These are phyloP conservation scores for Echinochloa phyllopogon DNA, from an alignment of 176 grass and related monocot genomes.

Conservation along the genomic window DNA sequence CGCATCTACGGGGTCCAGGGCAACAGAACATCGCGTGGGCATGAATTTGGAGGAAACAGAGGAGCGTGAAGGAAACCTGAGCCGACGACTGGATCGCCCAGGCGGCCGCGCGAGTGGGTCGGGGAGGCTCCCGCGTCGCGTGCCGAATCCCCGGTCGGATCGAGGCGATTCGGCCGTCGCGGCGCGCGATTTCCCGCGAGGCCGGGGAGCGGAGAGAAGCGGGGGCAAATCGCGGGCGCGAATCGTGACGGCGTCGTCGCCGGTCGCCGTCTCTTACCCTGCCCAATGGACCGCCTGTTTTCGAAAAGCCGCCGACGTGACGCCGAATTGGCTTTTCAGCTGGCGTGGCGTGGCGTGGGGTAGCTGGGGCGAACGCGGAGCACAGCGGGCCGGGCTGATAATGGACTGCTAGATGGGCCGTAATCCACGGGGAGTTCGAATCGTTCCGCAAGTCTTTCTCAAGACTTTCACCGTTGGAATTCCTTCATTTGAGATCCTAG, in stretches of 20 bases:
- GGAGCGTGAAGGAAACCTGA: constrained; percentile 20
- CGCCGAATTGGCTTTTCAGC: not conserved
- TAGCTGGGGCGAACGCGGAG: not conserved
- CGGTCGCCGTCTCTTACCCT: not conserved
- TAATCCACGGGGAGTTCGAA: not conserved
- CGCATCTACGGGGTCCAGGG: not conserved
- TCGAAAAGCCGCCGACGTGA: constrained; percentile 32
- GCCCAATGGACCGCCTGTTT: constrained; percentile 11
- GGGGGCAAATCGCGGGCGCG: constrained; percentile 9
- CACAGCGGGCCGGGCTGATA: not conserved
- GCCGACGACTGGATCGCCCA: not conserved
- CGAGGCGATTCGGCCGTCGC: constrained; percentile 12
- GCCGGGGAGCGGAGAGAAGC: not conserved
- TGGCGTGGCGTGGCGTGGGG: not conserved
- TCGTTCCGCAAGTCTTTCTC: no score
- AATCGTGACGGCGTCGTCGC: constrained; percentile 22
- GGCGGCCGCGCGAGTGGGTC: not conserved
- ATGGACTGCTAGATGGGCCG: not conserved
- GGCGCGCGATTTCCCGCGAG: constrained; percentile 33
- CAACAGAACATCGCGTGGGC: not conserved
- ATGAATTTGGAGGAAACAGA: constrained; percentile 5
- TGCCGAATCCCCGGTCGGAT: not conserved
- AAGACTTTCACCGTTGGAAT: no score
- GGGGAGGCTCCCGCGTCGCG: not conserved
- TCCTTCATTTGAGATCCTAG: no score